Conservation (phyloP, 805 yeast genomes). For the Teunomyces panamensis region DNA sequence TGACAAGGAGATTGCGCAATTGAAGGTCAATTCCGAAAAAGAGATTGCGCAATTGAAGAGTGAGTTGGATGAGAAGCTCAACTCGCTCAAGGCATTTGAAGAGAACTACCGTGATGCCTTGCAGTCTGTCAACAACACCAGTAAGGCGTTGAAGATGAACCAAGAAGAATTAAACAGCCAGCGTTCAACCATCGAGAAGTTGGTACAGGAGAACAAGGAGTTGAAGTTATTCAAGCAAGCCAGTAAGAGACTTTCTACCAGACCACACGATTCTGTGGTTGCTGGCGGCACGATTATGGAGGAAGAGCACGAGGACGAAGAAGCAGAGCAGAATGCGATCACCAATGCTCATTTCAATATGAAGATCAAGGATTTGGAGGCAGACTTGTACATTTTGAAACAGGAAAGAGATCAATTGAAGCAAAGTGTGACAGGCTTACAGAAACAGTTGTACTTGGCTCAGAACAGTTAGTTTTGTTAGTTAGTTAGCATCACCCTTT, state of each 20-base stretch:
- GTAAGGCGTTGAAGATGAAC: conserved; percentile 68
- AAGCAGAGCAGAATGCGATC: conserved; percentile 15
- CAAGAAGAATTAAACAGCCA: conserved; percentile 68
- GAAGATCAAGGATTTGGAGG: conserved; percentile 78
- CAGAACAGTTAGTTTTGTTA: conserved; percentile 2
- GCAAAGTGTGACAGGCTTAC: conserved; percentile 54
- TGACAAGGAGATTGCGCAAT: conserved; percentile 18
- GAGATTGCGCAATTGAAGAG: conserved; percentile 34
- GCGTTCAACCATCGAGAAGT: conserved; percentile 51
- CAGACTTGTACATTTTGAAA: conserved; percentile 73
- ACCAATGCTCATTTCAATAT: conserved; percentile 61
- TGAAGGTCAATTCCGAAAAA: conserved; percentile 16
- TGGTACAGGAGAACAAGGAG: conserved; percentile 68
- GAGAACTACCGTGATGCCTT: conserved; percentile 69
- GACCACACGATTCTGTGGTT: conserved; percentile 24
- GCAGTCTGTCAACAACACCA: conserved; percentile 69
- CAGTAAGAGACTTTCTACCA: conserved; percentile 32
- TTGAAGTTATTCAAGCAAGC: conserved; percentile 52
- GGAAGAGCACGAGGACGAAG: conserved; percentile 23
- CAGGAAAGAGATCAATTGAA: conserved; percentile 82
- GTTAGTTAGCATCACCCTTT: not conserved
- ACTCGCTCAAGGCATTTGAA: conserved; percentile 44
- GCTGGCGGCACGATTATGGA: conserved; percentile 9
- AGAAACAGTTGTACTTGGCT: conserved; percentile 50
- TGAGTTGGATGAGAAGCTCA: conserved; percentile 29